Base-by-base conservation (phyloP, 805 yeast species). In the Isabelozyma heimii region DNA sequence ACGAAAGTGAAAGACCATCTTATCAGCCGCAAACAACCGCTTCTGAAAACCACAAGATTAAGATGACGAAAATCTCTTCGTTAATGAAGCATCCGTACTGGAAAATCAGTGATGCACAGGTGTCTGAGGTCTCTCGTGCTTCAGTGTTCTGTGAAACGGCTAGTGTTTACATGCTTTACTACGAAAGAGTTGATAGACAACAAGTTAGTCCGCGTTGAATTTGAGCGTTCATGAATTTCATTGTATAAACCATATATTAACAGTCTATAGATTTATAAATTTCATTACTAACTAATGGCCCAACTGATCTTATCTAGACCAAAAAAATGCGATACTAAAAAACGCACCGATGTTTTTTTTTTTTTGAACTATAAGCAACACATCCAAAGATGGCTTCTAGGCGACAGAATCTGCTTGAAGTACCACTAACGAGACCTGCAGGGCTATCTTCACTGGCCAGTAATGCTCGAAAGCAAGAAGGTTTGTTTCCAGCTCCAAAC, bases 151-250 rank as follows among this genome's bases (percentile, higher is more conserved):
- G 69, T 47, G 96, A 90, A 58, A 81, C 81, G 28, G 73, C 81
- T 27, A 89, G 87, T n/a, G 97, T 83, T 1, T 92, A 92, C 66
- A 80, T 92, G 87, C 69, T 92, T 46, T 86, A 88, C 59, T 94
- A 88, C 61, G 96, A 91, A 62, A 69, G 80, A 50, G 67, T 74
- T 16, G 79, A 75, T 46, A 62, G 59, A 45, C 56, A 57, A 39
- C 60, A 59, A 49, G 49, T 61, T n/a, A 57, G 50, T 28, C 16
- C 40, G 20, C 43, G 30, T 28, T 27, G 9, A 28, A 43, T 9
- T 27, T 5, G 8, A 35, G 38, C 15, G 7, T 8, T 38, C 12
- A 15, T 17, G 2, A 9, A 7, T 38, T 17, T 5, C 40, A 38
- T 38, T 38, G 24, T 20, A 33, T 33, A 33, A 33, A 33, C 37